A percentile compares a stretch with the other conserved stretches of the same genome.
phyloP scores from a whole-genome alignment of 106 monocot species.

The Dactylorhiza incarnata region DNA sequence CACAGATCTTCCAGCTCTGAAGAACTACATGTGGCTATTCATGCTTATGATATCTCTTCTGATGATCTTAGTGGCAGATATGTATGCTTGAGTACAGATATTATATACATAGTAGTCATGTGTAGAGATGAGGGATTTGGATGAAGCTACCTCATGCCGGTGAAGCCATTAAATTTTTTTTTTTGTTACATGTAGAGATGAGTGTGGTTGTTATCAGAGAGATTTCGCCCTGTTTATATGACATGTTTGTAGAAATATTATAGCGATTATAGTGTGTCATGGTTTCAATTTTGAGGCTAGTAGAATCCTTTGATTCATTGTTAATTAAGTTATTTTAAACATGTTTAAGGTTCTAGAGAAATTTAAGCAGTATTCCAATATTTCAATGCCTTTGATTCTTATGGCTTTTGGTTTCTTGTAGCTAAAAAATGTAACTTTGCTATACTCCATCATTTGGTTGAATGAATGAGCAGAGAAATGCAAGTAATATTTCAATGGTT shows the following conservation, averaged over 20 bases:
- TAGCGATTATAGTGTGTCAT: background rate
- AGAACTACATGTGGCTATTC: background rate
- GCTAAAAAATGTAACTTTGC: no score
- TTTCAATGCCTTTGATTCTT: no score
- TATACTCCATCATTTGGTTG: no score
- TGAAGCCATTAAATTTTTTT: background rate
- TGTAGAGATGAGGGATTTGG: background rate
- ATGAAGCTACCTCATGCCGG: background rate
- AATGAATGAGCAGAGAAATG: no score
- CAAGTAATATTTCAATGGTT: no score
- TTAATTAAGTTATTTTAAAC: background rate
- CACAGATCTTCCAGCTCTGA: background rate
- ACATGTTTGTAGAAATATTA: background rate
- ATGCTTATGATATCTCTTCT: background rate
- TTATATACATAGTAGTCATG: background rate
- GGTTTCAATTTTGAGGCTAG: background rate
- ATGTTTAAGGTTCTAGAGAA: background rate
- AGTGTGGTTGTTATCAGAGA: background rate
- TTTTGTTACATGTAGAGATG: background rate
- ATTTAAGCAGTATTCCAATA: no score
- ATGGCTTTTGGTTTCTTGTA: no score
- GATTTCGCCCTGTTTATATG: background rate
- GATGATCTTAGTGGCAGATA: background rate
- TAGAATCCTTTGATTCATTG: background rate
- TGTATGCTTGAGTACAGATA: background rate